Base-by-base conservation (phyloP, 2,329 filamentous ascomycete genomes). In the Calcarisporium arbuscula region DNA sequence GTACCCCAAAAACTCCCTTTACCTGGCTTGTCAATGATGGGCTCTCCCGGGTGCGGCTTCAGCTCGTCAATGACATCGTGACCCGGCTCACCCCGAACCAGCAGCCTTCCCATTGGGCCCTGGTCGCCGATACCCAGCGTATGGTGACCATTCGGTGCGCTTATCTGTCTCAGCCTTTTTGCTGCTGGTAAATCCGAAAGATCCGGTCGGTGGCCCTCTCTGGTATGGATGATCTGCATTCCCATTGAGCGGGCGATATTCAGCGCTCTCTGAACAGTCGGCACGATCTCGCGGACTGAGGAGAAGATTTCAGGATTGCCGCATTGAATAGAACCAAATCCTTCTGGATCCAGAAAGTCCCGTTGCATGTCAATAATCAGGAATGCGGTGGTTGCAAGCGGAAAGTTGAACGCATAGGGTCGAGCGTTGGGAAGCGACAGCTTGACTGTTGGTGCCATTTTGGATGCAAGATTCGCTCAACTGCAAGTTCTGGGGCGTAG, bases 1-100 rank as follows among this genome's bases (percentile, higher is more conserved):
- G 74, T 79, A 21, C 68, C 65, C 70, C 70, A 78, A 46, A 76
- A 78, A 4, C 68, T 68, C 11, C 74, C 73, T 48, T 77, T 77
- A 8, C 72, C 72, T 3, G 70, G 68, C 51, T 76, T 77, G 49
- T 77, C 72, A 28, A 78, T 67, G 4, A 77, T 62, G 2, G 66
- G 53, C 50, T 77, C 73, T 11, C 64, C 65, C 3, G 70, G 64
- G 22, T 62, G 45, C 1, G 72, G 71, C 30, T 56, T 57, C 27
- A 77, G 55, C 44, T 73, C 71, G 46, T 73, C 67, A 15, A 76
- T 58, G 27, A 75, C 64, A 45, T 72, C 70, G 45, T 74, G 71
- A 8, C 70, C 70, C 36, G 68, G 66, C 50, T 74, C 70, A 20
- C 71, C 72, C 18, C 68, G 58, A 7, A 70, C 62, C 3, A 77